These are phyloP conservation scores for Cercis canadensis DNA, from an alignment of 306 rosid genomes.

Conservation along the genomic window DNA sequence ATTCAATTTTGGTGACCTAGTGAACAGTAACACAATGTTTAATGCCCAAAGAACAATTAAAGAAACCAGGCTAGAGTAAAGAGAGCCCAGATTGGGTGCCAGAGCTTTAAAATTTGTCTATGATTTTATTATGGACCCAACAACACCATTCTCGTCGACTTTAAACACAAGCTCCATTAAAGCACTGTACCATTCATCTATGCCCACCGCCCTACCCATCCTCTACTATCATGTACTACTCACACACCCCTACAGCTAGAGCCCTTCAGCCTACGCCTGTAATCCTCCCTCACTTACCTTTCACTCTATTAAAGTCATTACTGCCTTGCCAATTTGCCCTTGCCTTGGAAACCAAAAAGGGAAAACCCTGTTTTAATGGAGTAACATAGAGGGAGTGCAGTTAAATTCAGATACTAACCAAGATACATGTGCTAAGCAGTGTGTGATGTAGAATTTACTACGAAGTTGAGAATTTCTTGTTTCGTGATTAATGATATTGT, in stretches of 20 bases:
- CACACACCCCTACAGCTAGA: too few species aligned
- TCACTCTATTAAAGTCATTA: slow-evolving; percentile 32
- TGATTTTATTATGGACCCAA: not conserved
- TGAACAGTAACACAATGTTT: not conserved
- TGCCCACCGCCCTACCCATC: slow-evolving; percentile 20
- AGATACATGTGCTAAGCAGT: too few species aligned
- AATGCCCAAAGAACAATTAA: slow-evolving; percentile 3
- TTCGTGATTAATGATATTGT: too few species aligned
- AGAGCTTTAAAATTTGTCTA: not conserved
- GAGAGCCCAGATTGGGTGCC: not conserved
- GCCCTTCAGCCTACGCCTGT: slow-evolving; percentile 16
- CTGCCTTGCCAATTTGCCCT: slow-evolving; percentile 7
- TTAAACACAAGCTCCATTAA: slow-evolving; percentile 15
- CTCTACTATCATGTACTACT: slow-evolving; percentile 10
- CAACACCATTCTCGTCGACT: slow-evolving; percentile 9
- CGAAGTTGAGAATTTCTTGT: too few species aligned
- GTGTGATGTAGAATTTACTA: too few species aligned
- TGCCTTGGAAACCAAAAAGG: slow-evolving; percentile 32
- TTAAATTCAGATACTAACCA: too few species aligned
- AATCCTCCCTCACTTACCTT: slow-evolving; percentile 37
- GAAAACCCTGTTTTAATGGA: too few species aligned
- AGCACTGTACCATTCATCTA: slow-evolving; percentile 3
- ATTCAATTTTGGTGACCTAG: too few species aligned
- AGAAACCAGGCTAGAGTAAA: slow-evolving; percentile 5
- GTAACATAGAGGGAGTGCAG: too few species aligned